Base-by-base conservation (phyloP, 768 basidiomycete genomes). In the Filobasidium wieringae region DNA sequence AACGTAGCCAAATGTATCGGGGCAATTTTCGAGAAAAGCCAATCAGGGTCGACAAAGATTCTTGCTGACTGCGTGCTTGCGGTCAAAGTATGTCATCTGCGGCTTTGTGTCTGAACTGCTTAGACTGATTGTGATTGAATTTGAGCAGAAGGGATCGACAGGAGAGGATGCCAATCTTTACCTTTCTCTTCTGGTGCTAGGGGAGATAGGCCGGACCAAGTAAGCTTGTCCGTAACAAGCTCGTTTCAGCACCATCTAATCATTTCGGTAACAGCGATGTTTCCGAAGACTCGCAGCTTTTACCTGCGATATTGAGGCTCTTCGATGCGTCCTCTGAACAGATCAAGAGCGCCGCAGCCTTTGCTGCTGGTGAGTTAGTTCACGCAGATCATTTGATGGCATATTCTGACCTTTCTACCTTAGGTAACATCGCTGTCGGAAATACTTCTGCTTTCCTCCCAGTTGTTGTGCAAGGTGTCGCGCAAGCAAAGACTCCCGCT, bases 381-480 rank as follows among this genome's bases (percentile, higher is more conserved):
- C 24, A 11, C 12, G 19, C 26, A 51, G 17, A 4, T 15, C 41
- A 7, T 36, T 40, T 15, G 6, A 6, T 0, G 2, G 32, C 15
- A 12, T 0, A 26, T 41, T 7, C n/a, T 29, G 24, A 34, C 12
- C 31, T 4, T 26, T 9, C 1, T 39, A 24, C n/a, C 31, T 30
- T 59, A 86, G 91, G 92, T 34, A 97, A 96, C 70, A 87, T 99
- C 51, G 88, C 92, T 12, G 92, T 96, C 37, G 95, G 95, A 4
- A 93, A 89, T 66, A 77, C 92, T 24, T 81, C 83, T 12, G 81
- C 84, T 66, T 95, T 90, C 80, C 78, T 97, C 3, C 89, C 90
- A 27, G 78, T 79, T 5, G 86, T 97, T 62, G 81, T 95, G 64
- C 83, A 84, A 65, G 79, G 88, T 63, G 70, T 77, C 59, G 66